These are phyloP conservation scores for Aspergillus sclerotiicarbonarius DNA, from an alignment of 495 filamentous ascomycete genomes.

Conservation along the genomic window DNA sequence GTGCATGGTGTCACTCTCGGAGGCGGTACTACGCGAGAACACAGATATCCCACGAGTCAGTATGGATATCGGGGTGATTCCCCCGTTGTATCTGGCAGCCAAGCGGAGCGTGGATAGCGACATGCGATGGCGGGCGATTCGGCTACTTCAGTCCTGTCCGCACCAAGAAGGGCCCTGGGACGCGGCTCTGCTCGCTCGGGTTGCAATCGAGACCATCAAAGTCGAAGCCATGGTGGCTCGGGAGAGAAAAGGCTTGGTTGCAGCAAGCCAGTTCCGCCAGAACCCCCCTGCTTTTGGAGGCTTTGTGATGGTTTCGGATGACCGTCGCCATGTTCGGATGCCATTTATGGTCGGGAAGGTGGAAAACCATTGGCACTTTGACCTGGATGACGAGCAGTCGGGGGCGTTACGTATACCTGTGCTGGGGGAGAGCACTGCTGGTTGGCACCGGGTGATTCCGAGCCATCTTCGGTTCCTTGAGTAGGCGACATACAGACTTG, in stretches of 20 bases:
- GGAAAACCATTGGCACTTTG: not conserved
- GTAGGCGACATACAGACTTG: too few relatives aligned
- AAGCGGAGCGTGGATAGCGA: not conserved
- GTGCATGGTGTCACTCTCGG: not conserved
- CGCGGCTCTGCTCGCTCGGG: not conserved
- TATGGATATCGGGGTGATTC: not conserved
- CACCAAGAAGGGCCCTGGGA: conserved; percentile 1
- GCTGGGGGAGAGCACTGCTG: not conserved
- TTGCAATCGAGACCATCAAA: not conserved
- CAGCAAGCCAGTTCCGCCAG: not conserved
- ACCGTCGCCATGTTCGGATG: too few relatives aligned
- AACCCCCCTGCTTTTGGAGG: too few relatives aligned
- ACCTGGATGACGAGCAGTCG: not conserved
- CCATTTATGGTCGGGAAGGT: too few relatives aligned
- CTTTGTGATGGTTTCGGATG: too few relatives aligned
- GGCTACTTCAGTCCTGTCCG: not conserved
- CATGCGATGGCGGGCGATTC: not conserved
- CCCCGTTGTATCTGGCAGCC: not conserved
- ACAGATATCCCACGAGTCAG: not conserved
- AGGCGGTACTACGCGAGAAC: not conserved
- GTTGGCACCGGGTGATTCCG: not conserved
- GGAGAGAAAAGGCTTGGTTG: not conserved
- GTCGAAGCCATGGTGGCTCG: not conserved
- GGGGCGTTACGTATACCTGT: not conserved
- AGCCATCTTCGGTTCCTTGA: not conserved